Evolutionary conservation across 441 rosid genomes (phyloP).

Genomic region (Macaranga tanarius): DNA sequence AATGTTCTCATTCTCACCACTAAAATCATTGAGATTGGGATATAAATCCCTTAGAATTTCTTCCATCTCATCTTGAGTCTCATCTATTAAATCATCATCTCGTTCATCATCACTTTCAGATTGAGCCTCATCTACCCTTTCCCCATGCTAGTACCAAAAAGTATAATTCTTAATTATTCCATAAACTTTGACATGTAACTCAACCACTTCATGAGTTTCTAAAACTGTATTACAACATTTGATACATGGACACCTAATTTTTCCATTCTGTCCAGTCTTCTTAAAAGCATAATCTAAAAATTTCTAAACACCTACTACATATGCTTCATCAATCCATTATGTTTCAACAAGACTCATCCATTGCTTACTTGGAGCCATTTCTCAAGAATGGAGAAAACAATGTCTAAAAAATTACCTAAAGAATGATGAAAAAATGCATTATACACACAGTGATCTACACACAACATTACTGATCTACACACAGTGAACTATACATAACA

Average conservation of each 20-base stretch:
- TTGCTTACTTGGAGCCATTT: too few species aligned
- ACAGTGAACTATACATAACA: too few species aligned
- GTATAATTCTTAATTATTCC: not conserved
- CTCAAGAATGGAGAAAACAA: too few species aligned
- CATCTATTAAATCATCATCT: not conserved
- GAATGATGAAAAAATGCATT: too few species aligned
- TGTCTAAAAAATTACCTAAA: too few species aligned
- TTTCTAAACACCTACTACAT: too few species aligned
- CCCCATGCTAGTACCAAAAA: not conserved
- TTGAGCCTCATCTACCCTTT: not conserved
- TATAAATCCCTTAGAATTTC: not conserved
- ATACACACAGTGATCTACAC: too few species aligned
- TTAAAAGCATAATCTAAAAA: slow-evolving; percentile 4
- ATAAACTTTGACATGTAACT: not conserved
- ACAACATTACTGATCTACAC: too few species aligned
- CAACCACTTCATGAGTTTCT: not conserved
- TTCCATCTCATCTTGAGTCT: not conserved
- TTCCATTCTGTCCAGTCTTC: not conserved
- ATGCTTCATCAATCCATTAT: too few species aligned
- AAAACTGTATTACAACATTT: not conserved
- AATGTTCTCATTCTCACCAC: not conserved
- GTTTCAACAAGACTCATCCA: too few species aligned
- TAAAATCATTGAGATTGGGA: not conserved
- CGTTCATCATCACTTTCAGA: not conserved
- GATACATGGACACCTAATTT: not conserved